Conservation (phyloP, 2,329 filamentous ascomycete genomes). For the Biscogniauxia marginata region DNA sequence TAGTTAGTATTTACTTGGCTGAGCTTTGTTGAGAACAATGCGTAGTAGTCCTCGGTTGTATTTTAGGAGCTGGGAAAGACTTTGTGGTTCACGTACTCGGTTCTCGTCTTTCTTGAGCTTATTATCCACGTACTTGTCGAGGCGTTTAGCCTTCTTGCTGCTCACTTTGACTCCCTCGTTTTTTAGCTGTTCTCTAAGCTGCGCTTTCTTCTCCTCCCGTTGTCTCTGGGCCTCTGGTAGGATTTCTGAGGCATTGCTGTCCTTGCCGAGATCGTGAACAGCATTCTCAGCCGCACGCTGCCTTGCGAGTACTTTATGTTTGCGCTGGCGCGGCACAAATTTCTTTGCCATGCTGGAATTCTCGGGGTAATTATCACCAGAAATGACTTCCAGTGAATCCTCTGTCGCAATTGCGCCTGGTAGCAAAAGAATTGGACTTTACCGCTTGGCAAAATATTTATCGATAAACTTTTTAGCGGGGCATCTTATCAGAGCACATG, state of each 20-base stretch:
- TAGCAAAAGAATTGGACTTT: background rate
- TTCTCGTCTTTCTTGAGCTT: constrained; percentile 96
- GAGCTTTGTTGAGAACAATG: background rate
- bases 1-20: background rate
- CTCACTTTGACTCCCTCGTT: constrained; percentile 54
- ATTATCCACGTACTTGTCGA: constrained; percentile 74
- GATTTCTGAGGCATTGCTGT: constrained; percentile 57
- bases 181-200: constrained; percentile 53
- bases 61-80: background rate
- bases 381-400: background rate
- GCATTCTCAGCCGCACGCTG: constrained; percentile 49
- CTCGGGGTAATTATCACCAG: background rate
- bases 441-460: background rate
- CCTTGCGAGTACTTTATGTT: constrained; percentile 67
- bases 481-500: background rate
- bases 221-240: constrained; percentile 45
- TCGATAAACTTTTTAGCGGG: background rate
- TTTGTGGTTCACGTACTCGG: constrained; percentile 42
- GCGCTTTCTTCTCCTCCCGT: constrained; percentile 53
- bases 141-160: constrained; percentile 64
- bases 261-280: constrained; percentile 38
- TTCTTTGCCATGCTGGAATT: constrained; percentile 46
- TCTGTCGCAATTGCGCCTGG: background rate
- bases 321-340: constrained; percentile 64
- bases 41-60: too few species aligned